Base-by-base conservation (phyloP, 2,329 filamentous ascomycete genomes). In the Microcera coccophila region DNA sequence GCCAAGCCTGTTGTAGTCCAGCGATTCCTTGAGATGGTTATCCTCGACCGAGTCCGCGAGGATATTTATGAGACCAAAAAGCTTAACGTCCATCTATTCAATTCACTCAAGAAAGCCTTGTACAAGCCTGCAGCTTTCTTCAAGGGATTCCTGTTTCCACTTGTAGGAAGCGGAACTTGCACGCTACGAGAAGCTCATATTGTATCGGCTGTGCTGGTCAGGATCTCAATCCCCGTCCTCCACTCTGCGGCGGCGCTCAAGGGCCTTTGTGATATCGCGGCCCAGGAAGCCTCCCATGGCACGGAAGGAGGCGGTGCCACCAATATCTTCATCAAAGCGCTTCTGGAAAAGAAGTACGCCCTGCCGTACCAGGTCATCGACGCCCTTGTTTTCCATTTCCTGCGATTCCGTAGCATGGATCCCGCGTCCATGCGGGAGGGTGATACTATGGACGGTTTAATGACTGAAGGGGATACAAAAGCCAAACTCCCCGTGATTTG, bases 41-140 rank as follows among this genome's bases (percentile, higher is more conserved):
- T 98, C 3, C 78, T 98, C 16, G 89, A 94, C 49, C 82, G 84
- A 38, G 90, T 97, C n/a, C 85, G 90, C 48, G 87, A 95, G 58
- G 87, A 97, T 58, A 97, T 98, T 47, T 83, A 85, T 61, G 90
- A 98, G 66, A 90, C 84, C 50, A 93, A 93, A 68, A 96, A 96
- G 65, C 76, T 98, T 44, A 96, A 96, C 60, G 85, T 96, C 0
- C 93, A 98, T 64, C 75, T 97, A 7, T 98, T 96, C 77, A 91
- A 94, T 58, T 62, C 89, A 0, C 73, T 98, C 44, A 96, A 96
- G 70, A 95, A 95, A 64, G 82, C 81, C 7, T 76, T 96, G 12
- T 96, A 95, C 73, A 95, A 95, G 65, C 93, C 93, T 5, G 85
- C 88, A 0, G 90, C 90, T 15, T 98, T 95, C 69, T 98, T 98